Base-by-base conservation (phyloP, 2,329 filamentous ascomycete species). In the Botryotinia narcissicola region DNA sequence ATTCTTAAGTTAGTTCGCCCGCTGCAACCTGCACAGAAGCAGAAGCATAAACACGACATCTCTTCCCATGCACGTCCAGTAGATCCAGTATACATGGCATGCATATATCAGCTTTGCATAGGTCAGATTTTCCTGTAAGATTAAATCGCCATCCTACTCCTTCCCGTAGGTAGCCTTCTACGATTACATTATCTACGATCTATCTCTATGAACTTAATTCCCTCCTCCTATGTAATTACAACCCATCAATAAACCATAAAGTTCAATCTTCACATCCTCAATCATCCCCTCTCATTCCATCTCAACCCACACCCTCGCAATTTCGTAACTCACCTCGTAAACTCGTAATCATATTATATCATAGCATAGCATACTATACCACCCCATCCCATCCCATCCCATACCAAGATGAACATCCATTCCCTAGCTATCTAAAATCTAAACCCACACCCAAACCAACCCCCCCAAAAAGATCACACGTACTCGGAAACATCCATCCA, bases 11-110 rank as follows among this genome's bases (percentile, higher is more conserved):
- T 16, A 29, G 51, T 29, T 54, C 44, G 20, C 25, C 18, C 10
- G 32, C 25, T 67, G 64, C 64, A 67, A 32, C 8, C 64, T 67
- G 64, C 46, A 67, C 32, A n/a, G 40, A 64, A 63, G n/a, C 9
- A 54, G 44, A 67, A 67, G 46, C 64, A 67, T 25, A 10, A 68
- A 68, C 66, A 68, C 66, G 66, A 68, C 66, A 57, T 68, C 66
- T 57, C 29, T 22, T 57, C 51, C 35, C 48, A 68, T 68, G 66
- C 66, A 68, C 48, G 66, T 42, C 35, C 48, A 68, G 64, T 68
- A 68, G 64, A 68, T 68, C 46, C 35, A 32, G 66, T 42, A 51
- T 37, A 42, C 61, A 64, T 64, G 61, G 61, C 40, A 64, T 64
- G 61, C 61, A 63, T 63, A 63, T 40, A 63, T 63, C 61, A 63